phyloP scores from a whole-genome alignment of 2,329 filamentous ascomycete species.

The Rasamsonia emersonii region DNA sequence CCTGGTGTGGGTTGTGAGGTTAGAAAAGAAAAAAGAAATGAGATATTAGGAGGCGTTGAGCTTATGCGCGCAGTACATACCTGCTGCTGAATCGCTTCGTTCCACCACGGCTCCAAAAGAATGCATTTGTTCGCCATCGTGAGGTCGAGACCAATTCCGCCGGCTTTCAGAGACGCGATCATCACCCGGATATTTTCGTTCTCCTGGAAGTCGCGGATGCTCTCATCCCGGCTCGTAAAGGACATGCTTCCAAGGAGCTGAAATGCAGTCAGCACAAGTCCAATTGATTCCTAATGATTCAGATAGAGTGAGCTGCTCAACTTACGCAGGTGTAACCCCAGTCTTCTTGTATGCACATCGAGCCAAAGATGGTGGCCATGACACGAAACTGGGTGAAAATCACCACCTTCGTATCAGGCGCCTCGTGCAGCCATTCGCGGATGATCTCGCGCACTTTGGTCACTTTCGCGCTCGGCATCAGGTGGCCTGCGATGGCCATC shows the following conservation, averaged over 20 bases:
- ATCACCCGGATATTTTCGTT: conserved; percentile 37
- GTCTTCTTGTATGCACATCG: conserved; percentile 41
- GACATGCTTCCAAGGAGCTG: conserved; percentile 44
- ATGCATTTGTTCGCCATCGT: conserved; percentile 53
- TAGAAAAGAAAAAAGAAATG: background rate
- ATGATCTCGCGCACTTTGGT: conserved; percentile 26
- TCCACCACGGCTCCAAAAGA: conserved; percentile 54
- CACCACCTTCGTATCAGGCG: conserved; percentile 46
- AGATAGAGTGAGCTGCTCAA: background rate
- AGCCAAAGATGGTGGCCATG: conserved; percentile 43
- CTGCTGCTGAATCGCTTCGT: conserved; percentile 53
- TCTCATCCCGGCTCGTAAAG: conserved; percentile 35
- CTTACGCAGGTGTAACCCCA: conserved; percentile 24
- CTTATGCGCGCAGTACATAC: conserved; percentile 24
- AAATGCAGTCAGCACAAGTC: background rate
- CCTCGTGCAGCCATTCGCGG: conserved; percentile 34
- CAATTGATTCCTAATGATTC: background rate
- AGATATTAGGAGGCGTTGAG: conserved; percentile 2
- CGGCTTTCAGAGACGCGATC: conserved; percentile 49
- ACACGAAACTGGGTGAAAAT: conserved; percentile 53
- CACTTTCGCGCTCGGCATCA: conserved; percentile 34
- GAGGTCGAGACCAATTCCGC: conserved; percentile 52
- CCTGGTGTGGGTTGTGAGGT: conserved; percentile 26
- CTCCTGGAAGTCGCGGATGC: conserved; percentile 39
- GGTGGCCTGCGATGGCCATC: conserved; percentile 14